Conservation (phyloP, 164 flowering plant genomes). For the Cinnamomum chago region DNA sequence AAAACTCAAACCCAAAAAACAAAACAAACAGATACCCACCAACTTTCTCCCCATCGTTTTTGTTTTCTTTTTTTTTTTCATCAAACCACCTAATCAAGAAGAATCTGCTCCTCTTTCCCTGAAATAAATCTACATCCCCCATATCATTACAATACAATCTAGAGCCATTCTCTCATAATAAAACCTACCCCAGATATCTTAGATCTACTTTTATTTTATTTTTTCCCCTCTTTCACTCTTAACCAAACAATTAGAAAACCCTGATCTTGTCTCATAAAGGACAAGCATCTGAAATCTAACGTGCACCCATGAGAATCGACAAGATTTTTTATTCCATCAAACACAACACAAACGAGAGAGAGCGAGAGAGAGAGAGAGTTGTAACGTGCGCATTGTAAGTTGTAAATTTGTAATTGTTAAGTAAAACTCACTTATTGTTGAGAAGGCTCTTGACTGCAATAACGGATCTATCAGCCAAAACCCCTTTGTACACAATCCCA, state of each 20-base stretch:
- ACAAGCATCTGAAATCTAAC: background rate
- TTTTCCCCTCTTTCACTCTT: no score
- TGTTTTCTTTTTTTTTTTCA: no score
- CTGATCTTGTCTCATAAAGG: no score
- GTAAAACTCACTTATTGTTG: constrained; percentile 63
- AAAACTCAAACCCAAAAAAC: background rate
- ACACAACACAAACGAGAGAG: background rate
- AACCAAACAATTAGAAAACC: no score
- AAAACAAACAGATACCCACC: background rate
- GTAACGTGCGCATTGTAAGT: background rate
- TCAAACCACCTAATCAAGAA: background rate
- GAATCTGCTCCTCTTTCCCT: background rate
- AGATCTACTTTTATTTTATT: no score
- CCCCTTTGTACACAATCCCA: constrained; percentile 76
- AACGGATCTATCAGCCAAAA: constrained; percentile 56
- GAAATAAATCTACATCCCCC: background rate
- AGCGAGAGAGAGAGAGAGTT: background rate
- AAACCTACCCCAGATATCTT: no score
- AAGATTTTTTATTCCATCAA: background rate
- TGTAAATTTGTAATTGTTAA: background rate
- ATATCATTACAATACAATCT: background rate
- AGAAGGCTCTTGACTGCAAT: constrained; percentile 83
- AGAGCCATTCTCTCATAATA: no score
- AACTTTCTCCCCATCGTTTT: background rate
- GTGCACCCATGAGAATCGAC: background rate